Base-by-base conservation (phyloP, 192 early-diverging fungal species). In the Jimgerdemannia flammicorona region DNA sequence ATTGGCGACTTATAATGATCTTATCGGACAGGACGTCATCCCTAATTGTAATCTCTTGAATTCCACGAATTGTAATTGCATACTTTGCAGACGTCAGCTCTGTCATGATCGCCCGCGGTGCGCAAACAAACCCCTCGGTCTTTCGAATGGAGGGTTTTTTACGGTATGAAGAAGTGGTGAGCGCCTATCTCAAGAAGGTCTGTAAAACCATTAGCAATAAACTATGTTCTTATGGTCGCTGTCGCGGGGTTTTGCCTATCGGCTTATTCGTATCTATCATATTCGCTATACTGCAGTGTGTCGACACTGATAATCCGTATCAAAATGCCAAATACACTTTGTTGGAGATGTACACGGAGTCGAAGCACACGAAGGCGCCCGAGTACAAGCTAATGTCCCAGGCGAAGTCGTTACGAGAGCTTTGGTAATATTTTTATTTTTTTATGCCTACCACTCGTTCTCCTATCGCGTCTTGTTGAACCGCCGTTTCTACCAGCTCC, bases 91-190 rank as follows among this genome's bases (percentile, higher is more conserved):
- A 78, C 54, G 77, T 76, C 9, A 83, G 76, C 69, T 89, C 90
- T 68, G 93, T 94, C 64, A 99, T 99, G 98, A 84, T 95, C 74
- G 97, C 98, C 10, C 90, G 98, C 18, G 95, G 90, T 4, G 95
- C 97, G 6, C 84, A 91, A 70, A 85, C 79, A 1, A 98, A 98
- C 80, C 90, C 95, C 14, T 97, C 98, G 54, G 85, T 96, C 3
- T 99, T 99, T 81, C 77, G 91, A 9, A 78, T 87, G 41, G 87
- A 90, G 70, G 90, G 91, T n/a, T 73, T 66, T 14, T 69, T 91
- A 41, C 80, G 91, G 0, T 79, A 83, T 9, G 71, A 83, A 11
- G 84, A 94, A 10, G 83, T 91, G 1, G 90, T 91, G 3, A 81
- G 78, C 29, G 89, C 84, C 40, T 97, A 97, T 78, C 70, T 92